Percentiles rank a stretch among this genome's conserved stretches.
These are phyloP conservation scores for Penicillium maclennaniae DNA, from an alignment of 495 filamentous ascomycete species.

Conservation along the genomic window DNA sequence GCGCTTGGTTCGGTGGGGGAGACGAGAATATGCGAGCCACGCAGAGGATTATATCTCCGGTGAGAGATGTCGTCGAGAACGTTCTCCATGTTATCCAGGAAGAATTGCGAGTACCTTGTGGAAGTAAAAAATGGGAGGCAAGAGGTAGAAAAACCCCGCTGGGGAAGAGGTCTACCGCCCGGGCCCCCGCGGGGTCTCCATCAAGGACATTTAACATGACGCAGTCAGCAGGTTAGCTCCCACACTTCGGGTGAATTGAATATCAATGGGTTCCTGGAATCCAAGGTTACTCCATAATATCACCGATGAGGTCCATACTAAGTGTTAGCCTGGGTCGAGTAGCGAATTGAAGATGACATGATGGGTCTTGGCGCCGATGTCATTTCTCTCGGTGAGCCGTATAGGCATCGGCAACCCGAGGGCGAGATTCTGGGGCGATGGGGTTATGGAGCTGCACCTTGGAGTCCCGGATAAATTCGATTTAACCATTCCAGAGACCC, in stretches of 20 bases:
- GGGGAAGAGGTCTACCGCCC: slow-evolving; percentile 1
- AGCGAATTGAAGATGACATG: not conserved
- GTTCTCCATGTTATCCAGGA: slow-evolving; percentile 48
- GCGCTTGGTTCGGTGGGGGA: slow-evolving; percentile 95
- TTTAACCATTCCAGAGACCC: not conserved
- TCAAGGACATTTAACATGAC: not conserved
- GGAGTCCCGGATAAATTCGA: not conserved
- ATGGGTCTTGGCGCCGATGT: slow-evolving; percentile 7
- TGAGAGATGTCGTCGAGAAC: slow-evolving; percentile 98
- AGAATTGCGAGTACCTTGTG: slow-evolving; percentile 9
- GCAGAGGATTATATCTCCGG: slow-evolving; percentile 86
- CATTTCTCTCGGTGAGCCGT: slow-evolving; percentile 24
- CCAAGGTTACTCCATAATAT: not conserved
- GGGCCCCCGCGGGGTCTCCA: slow-evolving; percentile 19
- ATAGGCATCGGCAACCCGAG: slow-evolving; percentile 26
- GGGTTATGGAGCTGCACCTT: not conserved
- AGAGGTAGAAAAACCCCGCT: slow-evolving; percentile 10
- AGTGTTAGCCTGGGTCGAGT: not conserved
- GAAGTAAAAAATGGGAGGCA: not conserved
- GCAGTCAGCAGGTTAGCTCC: not conserved
- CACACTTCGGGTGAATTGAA: not conserved
- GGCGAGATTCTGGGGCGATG: slow-evolving; percentile 4
- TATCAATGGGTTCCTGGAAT: not conserved
- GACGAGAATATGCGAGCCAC: slow-evolving; percentile 85
- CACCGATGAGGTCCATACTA: not conserved